phyloP scores from a whole-genome alignment of 2,329 filamentous ascomycete genomes.

The Cladorrhinum sp. region DNA sequence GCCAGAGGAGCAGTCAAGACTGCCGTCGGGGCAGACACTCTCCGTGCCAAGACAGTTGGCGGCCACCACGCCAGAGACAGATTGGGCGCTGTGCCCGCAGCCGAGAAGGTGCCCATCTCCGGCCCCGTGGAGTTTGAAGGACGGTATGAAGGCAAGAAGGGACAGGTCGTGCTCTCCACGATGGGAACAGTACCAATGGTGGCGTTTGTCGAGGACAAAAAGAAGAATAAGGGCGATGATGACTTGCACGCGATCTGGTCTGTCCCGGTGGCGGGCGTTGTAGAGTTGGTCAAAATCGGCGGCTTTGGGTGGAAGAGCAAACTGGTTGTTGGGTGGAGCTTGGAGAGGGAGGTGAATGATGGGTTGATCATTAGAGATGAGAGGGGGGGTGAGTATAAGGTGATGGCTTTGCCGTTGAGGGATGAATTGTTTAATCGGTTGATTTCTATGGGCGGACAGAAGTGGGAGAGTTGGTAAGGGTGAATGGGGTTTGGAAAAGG shows the following conservation, averaged over 20 bases:
- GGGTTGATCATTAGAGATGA: conserved; percentile 65
- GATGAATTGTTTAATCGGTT: conserved; percentile 81
- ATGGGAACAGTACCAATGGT: conserved; percentile 66
- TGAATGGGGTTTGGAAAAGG: background rate
- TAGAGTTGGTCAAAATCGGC: conserved; percentile 73
- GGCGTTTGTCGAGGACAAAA: conserved; percentile 58
- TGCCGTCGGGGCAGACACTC: conserved; percentile 66
- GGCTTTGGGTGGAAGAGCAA: conserved; percentile 84
- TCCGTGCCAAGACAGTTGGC: conserved; percentile 63
- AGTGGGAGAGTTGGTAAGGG: conserved; percentile 74
- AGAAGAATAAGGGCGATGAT: conserved; percentile 54
- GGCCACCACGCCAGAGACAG: conserved; percentile 62
- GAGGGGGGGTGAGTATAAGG: conserved; percentile 51
- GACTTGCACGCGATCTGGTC: conserved; percentile 63
- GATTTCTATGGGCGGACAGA: conserved; percentile 68
- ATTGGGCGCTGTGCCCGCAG: conserved; percentile 63
- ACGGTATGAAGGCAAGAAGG: conserved; percentile 67
- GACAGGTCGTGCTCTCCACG: conserved; percentile 67
- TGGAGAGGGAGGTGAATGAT: conserved; percentile 71
- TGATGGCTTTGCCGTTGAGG: conserved; percentile 69
- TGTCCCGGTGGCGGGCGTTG: conserved; percentile 67
- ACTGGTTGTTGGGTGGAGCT: conserved; percentile 75
- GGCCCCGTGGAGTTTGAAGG: conserved; percentile 77
- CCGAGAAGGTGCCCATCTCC: conserved; percentile 42
- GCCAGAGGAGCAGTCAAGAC: conserved; percentile 72